Evolutionary conservation across 495 filamentous ascomycete genomes (phyloP), one percentile per base, ranked within the genome.

Genomic region (Hypoxylon rickii): DNA sequence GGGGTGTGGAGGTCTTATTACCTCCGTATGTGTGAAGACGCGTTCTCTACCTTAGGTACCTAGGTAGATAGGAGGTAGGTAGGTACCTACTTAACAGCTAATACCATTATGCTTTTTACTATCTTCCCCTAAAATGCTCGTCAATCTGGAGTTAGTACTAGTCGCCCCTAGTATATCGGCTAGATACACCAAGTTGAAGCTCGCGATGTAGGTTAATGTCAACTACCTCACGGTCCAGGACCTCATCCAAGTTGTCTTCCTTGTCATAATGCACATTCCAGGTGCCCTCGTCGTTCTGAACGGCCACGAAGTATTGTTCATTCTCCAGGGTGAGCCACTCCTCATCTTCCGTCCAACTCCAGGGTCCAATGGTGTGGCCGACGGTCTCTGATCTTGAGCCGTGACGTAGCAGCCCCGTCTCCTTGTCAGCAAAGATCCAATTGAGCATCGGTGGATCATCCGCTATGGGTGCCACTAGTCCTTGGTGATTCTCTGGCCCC

Each of bases 371-470:
- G 6, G 75, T 61, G 55, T 85, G 76, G 0, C 74, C 73, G 60
- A 72, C 17, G 45, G 71, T 78, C 37, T 75, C 77, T 46, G 73
- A 71, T 22, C 76, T 73, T 2, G 75, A 70, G 0, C 81, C 83
- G 55, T 84, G 80, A 52, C 77, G 77, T 33, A 86, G 68, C 58
- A 81, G 65, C 46, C 76, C 70, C 21, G 73, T 83, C 56, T 80
- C 79, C 53, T 78, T 75, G 70, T 85, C 81, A 51, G 82, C 76
- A 49, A 81, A 86, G 8, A 86, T 79, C 83, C 83, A 86, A 71
- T 85, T 83, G 20, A 86, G 76, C 73, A 80, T 76, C 13, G 83
- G 83, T 3, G 83, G 81, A 51, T 83, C 79, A 45, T 83, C 81
- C 0, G 70, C 68, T 58, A 84, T 80, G 37, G 78, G 78, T 24